Percentiles rank a stretch among this genome's conserved stretches.
These are phyloP conservation scores for Tinospora cordifolia DNA, from an alignment of 164 flowering plant species.

Conservation along the genomic window DNA sequence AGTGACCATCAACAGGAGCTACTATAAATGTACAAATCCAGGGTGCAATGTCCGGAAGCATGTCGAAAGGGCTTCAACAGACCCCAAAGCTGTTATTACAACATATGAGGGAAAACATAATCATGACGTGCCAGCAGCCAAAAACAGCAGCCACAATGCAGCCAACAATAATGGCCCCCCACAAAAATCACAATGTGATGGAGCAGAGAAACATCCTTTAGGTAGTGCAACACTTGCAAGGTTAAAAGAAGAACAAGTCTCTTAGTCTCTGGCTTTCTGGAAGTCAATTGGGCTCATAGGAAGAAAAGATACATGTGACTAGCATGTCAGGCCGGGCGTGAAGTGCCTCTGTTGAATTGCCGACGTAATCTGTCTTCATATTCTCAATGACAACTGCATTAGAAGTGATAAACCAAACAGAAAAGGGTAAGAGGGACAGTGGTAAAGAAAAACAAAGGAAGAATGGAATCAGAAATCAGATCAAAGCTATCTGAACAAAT, in stretches of 20 bases:
- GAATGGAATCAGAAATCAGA: not conserved
- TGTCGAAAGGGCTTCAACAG: conserved; percentile 84
- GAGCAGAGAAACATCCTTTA: conserved; percentile 24
- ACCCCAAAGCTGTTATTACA: conserved; percentile 75
- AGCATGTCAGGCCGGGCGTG: not conserved
- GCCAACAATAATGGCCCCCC: conserved; percentile 24
- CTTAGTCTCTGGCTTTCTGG: conserved; percentile 12
- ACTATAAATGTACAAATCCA: conserved; percentile 70
- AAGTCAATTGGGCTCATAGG: not conserved
- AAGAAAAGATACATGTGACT: not conserved
- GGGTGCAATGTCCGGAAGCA: conserved; percentile 93
- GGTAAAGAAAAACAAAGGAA: not conserved
- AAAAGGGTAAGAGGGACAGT: not conserved
- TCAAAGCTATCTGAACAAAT: not conserved
- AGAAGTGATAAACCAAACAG: not conserved
- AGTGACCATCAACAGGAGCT: conserved; percentile 51
- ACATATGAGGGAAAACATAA: conserved; percentile 96
- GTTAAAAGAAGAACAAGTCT: conserved; percentile 49
- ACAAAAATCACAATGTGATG: conserved; percentile 26
- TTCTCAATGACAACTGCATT: not conserved
- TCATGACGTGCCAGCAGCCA: conserved; percentile 72
- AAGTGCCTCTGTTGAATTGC: not conserved
- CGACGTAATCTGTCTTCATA: not conserved
- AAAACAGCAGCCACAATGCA: conserved; percentile 37
- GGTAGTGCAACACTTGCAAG: conserved; percentile 29